Conservation (phyloP, 179 eudicot genomes). For the Silene coronaria region DNA sequence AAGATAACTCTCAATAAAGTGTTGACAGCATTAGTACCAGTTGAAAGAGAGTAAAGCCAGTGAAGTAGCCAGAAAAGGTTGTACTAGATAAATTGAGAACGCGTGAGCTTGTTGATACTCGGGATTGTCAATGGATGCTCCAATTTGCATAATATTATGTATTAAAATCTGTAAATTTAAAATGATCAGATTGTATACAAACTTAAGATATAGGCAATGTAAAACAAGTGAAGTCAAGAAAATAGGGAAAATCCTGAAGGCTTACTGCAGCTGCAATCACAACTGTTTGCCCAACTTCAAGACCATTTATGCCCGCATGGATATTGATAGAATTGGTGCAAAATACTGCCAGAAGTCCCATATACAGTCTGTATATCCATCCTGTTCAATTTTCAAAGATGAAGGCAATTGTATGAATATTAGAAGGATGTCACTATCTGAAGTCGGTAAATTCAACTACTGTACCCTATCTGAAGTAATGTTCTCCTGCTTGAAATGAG, state of each 20-base stretch:
- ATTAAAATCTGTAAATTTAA: slow-evolving; percentile 57
- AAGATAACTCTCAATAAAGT: background rate
- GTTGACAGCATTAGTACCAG: slow-evolving; percentile 47
- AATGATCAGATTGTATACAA: slow-evolving; percentile 21
- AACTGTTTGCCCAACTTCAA: slow-evolving; percentile 97
- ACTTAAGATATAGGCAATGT: slow-evolving; percentile 2
- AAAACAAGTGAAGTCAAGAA: background rate
- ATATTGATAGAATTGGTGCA: slow-evolving; percentile 95
- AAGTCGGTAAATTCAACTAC: slow-evolving; percentile 1
- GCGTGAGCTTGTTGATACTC: slow-evolving; percentile 94
- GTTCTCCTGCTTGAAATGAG: background rate
- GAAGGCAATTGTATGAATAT: background rate
- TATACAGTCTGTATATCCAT: slow-evolving; percentile 78
- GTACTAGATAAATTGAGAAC: slow-evolving; percentile 86
- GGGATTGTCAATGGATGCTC: slow-evolving; percentile 53
- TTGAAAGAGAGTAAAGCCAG: slow-evolving; percentile 82
- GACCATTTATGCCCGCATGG: slow-evolving; percentile 96
- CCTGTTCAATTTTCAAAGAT: slow-evolving; percentile 44
- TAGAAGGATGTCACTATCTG: slow-evolving; percentile 9
- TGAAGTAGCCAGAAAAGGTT: slow-evolving; percentile 87
- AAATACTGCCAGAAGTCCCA: slow-evolving; percentile 88
- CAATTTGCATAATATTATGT: slow-evolving; percentile 92
- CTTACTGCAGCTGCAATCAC: slow-evolving; percentile 87
- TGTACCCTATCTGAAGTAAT: background rate
- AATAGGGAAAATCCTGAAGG: background rate